These are phyloP conservation scores for Teratosphaeria zuluensis DNA, from an alignment of 2,329 filamentous ascomycete species.

Conservation along the genomic window DNA sequence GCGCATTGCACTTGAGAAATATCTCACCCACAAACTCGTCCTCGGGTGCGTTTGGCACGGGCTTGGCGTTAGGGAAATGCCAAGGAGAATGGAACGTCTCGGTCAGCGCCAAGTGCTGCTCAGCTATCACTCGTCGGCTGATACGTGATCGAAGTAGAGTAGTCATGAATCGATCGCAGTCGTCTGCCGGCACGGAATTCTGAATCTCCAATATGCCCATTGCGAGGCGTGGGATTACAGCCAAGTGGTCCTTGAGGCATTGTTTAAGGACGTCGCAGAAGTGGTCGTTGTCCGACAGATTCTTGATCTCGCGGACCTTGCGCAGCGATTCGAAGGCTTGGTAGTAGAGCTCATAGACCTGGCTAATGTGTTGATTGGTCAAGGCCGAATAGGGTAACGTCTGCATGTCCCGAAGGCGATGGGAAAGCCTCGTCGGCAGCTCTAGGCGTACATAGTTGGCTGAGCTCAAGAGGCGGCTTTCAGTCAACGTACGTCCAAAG, in stretches of 20 bases:
- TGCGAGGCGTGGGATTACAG: slow-evolving; percentile 85
- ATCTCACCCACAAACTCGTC: slow-evolving; percentile 91
- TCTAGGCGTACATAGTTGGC: slow-evolving; percentile 97
- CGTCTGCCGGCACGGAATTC: slow-evolving; percentile 66
- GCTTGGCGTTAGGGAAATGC: slow-evolving; percentile 68
- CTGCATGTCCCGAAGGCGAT: slow-evolving; percentile 95
- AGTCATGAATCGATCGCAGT: slow-evolving; percentile 92
- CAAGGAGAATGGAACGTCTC: slow-evolving; percentile 87
- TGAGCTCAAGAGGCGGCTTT: slow-evolving; percentile 79
- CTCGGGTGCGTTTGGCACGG: slow-evolving; percentile 46
- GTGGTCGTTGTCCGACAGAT: slow-evolving; percentile 77
- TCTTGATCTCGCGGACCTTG: slow-evolving; percentile 71
- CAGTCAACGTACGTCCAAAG: slow-evolving; percentile 87
- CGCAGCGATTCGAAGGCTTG: slow-evolving; percentile 89
- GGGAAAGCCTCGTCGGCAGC: slow-evolving; percentile 78
- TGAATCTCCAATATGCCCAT: slow-evolving; percentile 91
- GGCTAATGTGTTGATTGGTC: slow-evolving; percentile 85
- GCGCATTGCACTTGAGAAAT: slow-evolving; percentile 84
- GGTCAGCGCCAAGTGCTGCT: slow-evolving; percentile 90
- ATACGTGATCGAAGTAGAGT: slow-evolving; percentile 85
- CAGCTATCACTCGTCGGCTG: slow-evolving; percentile 88
- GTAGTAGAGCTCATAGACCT: slow-evolving; percentile 96
- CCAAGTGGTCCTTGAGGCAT: slow-evolving; percentile 77
- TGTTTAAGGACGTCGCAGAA: slow-evolving; percentile 73
- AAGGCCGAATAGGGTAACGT: slow-evolving; percentile 91